Evolutionary conservation across 2,329 filamentous ascomycete genomes (phyloP), one percentile per base, ranked within the genome.

Genomic region (Phyllosticta paracitricarpa): DNA sequence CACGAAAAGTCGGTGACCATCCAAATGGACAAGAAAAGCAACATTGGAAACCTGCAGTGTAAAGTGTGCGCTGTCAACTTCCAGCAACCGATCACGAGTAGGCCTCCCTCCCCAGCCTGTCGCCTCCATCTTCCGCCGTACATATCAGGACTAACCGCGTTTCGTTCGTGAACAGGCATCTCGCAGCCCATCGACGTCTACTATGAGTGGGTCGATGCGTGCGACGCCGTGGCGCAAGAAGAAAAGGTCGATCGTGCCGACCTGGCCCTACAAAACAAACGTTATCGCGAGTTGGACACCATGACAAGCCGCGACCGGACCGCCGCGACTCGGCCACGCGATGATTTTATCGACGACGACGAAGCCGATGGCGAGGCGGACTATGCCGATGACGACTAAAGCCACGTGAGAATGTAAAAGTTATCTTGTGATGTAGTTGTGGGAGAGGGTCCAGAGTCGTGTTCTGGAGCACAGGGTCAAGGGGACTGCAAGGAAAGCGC

Each of bases 141-240:
- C 25, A 24, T 30, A 26, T 48, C 14, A n/a, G n/a, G n/a, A 8
- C 24, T 57, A 25, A 61, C 22, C 17, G 6, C 6, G 14, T 54
- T 22, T 51, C n/a, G 14, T 7, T 26, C n/a, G 10, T 12, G 17
- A 54, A 22, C 64, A 96, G 91, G 95, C 74, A 85, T 97, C 26
- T 95, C 90, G 26, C 89, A 89, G 14, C 84, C 91, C 0, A 91
- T 99, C 55, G 94, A 99, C 72, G 93, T 99, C 7, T 99, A 99
- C 72, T 89, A 90, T 35, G 94, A 97, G 75, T 99, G 94, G 94
- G 90, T 99, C 65, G 94, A 99, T 76, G 94, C 94, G n/a, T 89
- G 87, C 71, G 87, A 90, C 70, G 81, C 84, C 5, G 86, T 89
- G 57, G 86, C 86, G 17, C 86, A 88, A 69, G 80, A 85, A 63